Base-by-base conservation (phyloP, 1,284 basidiomycete species). In the Tilletia indica region DNA sequence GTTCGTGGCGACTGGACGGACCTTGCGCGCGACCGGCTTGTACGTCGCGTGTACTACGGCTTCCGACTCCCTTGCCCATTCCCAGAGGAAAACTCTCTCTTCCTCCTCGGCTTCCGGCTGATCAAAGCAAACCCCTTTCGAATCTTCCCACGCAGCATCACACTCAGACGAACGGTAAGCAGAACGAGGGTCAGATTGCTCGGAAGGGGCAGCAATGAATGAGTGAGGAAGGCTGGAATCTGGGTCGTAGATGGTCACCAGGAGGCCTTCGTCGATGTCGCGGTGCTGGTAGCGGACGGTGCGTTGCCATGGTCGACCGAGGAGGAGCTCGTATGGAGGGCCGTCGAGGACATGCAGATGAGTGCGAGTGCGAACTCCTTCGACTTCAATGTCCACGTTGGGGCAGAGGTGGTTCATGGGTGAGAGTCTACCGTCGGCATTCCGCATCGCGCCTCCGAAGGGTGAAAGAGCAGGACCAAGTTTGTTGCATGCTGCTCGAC, bases 11-110 rank as follows among this genome's bases (percentile, higher is more conserved):
- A 54, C 51, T 4, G 51, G 16, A 4, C 51, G 51, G 6, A 54
- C 51, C 51, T 54, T 54, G 19, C 51, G 51, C 25, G 51, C 51
- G 51, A 54, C 51, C 25, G 51, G 51, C 51, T 54, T 54, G 51
- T 54, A 54, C n/a, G 51, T 19, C 6, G 19, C 51, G 51, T 5
- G 19, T 19, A 54, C 51, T 54, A 19, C 6, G 6, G 16, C 4
- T 31, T 19, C 8, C 6, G 42, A 5, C 42, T 12, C 12, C 42
- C 6, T 45, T 5, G 42, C 12, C 42, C 42, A 12, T 45, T 45
- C 42, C 12, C 42, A 5, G 42, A 12, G 6, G 6, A 45, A 12
- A 5, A 45, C 5, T 45, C 6, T 12, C 16, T 54, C 4, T 19
- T 54, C 51, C 19, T n/a, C 51, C 4, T 54, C 51, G 6, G 51